These are phyloP conservation scores for Colletotrichum graminicola DNA, from an alignment of 2,329 filamentous ascomycete genomes.

Conservation along the genomic window DNA sequence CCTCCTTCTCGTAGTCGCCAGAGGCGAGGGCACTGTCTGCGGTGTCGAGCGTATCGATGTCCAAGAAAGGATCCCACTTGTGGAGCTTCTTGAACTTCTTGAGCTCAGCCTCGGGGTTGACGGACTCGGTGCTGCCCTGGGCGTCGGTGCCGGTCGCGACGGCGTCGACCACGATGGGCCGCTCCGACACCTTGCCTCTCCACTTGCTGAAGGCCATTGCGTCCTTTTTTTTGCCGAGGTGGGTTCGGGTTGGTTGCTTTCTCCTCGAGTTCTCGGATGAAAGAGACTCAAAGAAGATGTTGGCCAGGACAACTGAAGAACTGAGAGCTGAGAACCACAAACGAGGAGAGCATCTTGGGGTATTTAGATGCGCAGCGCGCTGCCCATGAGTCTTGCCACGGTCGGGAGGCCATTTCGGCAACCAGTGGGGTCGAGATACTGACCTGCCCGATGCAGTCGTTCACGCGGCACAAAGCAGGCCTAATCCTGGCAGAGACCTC, in stretches of 20 bases:
- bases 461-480: constrained; percentile 18
- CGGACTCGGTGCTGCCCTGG: constrained; percentile 53
- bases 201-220: constrained; percentile 54
- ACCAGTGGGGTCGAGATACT: constrained; percentile 34
- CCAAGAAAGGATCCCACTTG: constrained; percentile 69
- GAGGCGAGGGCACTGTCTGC: constrained; percentile 61
- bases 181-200: constrained; percentile 59
- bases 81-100: constrained; percentile 63
- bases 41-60: constrained; percentile 63
- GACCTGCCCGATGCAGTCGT: constrained; percentile 39
- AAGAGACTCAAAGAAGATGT: constrained; percentile 33
- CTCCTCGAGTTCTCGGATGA: constrained; percentile 23
- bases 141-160: constrained; percentile 54
- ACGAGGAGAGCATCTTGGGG: constrained; percentile 22
- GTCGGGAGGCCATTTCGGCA: constrained; percentile 28
- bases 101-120: constrained; percentile 55
- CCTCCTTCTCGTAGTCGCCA: constrained; percentile 59
- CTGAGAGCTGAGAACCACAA: background rate
- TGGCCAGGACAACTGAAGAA: constrained; percentile 25
- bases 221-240: background rate
- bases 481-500: constrained; percentile 29
- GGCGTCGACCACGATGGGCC: constrained; percentile 54
- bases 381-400: background rate
- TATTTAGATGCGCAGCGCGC: constrained; percentile 34
- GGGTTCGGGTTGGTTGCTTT: background rate